Evolutionary conservation across 805 yeast species (phyloP), one percentile per base, ranked within the genome.

Genomic region (Tetrapisispora nanseiensis): DNA sequence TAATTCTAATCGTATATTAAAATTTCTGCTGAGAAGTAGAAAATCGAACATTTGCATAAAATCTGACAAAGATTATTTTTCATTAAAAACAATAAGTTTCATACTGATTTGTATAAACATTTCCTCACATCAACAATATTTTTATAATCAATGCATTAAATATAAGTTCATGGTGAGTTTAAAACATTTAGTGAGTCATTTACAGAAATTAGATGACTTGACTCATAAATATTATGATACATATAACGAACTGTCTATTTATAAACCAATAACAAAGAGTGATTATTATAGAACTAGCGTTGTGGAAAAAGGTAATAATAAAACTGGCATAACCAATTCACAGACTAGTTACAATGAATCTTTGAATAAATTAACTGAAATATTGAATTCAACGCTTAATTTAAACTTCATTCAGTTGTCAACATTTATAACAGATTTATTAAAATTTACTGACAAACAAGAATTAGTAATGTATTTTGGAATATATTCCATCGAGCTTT

Each of bases 381-480:
- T 71, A 6, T 46, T 73, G 3, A 46, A 57, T 0, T 50, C 72
- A 2, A 44, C 57, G 4, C 49, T 59, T 12, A 68, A 66, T 38
- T 33, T 50, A 5, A 33, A 54, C 11, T 57, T 46, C 33, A 50
- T 46, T 39, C 56, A 63, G 7, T 39, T 61, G 4, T 40, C 57
- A 2, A 56, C 52, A 15, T 51, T 60, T 8, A 46, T 64, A 24
- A 49, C 49, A 11, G 51, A 51, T 27, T 39, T 64, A 33, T 35
- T 66, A 3, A 55, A 62, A 9, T 45, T 54, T 40, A 54, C 67
- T 19, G 51, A 63, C 37, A 51, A 26, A 13, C 19, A 18, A 7
- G 69, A 63, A 19, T 51, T 74, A 24, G 59, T 62, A 31, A 64
- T 67, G 44, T 74, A 68, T 46, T 65, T 71, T 47, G 70, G 62